phyloP scores from a whole-genome alignment of 2,329 filamentous ascomycete species.

The Penicillium rolfsii region DNA sequence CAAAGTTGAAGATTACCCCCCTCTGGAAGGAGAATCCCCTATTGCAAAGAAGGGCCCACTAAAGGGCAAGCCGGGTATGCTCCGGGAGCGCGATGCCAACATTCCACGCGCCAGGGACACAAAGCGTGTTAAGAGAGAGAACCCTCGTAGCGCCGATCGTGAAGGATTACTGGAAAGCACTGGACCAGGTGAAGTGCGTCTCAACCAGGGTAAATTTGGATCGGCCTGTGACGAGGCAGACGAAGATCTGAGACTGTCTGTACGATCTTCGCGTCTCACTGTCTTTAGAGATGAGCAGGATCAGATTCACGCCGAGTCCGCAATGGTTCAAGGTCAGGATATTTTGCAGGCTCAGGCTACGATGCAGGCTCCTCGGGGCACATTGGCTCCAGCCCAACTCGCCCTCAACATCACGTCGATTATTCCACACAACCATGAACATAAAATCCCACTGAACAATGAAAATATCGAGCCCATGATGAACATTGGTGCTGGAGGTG shows the following conservation, averaged over 20 bases:
- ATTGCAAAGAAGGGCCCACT: constrained; percentile 42
- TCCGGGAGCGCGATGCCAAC: constrained; percentile 41
- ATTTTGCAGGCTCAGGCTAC: too few relatives aligned
- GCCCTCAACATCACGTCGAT: constrained; percentile 29
- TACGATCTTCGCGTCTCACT: constrained; percentile 32
- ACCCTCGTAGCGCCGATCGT: constrained; percentile 13
- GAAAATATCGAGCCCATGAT: constrained; percentile 46
- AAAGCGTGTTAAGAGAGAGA: constrained; percentile 29
- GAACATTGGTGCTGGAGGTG: constrained; percentile 28
- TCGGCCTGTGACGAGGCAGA: constrained; percentile 32
- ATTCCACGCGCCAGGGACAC: constrained; percentile 33
- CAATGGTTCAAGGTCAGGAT: too few relatives aligned
- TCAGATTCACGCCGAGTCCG: too few relatives aligned
- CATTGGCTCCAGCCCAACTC: constrained; percentile 28
- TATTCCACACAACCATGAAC: constrained; percentile 16
- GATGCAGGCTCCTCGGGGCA: constrained; percentile 12
- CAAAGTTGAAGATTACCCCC: constrained; percentile 52
- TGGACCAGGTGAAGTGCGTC: neutral
- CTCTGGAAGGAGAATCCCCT: constrained; percentile 51
- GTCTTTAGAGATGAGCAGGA: constrained; percentile 43
- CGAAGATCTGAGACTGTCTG: constrained; percentile 40
- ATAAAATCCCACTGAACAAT: constrained; percentile 31
- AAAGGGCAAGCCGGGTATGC: constrained; percentile 36
- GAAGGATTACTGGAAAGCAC: constrained; percentile 11
- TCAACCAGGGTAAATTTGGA: constrained; percentile 7